A percentile compares a stretch with the other conserved stretches of the same genome.
These are phyloP conservation scores for Aureobasidium sp. DNA, from an alignment of 2,329 filamentous ascomycete species.

Conservation along the genomic window DNA sequence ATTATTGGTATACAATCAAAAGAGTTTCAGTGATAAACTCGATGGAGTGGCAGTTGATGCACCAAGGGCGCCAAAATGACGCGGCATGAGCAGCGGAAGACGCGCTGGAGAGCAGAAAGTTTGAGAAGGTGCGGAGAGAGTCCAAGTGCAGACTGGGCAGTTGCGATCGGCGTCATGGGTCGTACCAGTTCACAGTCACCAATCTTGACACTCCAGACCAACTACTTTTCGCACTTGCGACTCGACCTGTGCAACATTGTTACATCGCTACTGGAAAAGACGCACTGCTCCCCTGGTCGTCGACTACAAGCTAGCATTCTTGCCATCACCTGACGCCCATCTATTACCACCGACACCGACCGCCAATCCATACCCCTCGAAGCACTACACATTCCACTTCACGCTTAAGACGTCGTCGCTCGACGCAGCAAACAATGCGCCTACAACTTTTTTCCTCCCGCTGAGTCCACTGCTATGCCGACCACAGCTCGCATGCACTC, in stretches of 20 bases:
- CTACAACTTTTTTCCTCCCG: conserved; percentile 18
- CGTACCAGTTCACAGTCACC: too few relatives aligned
- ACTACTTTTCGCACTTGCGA: not conserved
- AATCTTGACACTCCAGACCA: not conserved
- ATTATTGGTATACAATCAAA: not conserved
- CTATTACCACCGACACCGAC: not conserved
- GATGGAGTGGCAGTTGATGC: not conserved
- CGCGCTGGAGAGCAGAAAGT: not conserved
- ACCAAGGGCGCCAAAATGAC: not conserved
- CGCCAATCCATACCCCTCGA: not conserved
- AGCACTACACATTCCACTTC: not conserved
- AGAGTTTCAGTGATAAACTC: not conserved
- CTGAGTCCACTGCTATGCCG: conserved; percentile 20
- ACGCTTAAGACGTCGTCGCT: not conserved
- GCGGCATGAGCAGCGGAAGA: not conserved
- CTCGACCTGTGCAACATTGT: not conserved
- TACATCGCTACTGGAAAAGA: not conserved
- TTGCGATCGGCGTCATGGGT: not conserved
- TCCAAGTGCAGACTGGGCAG: not conserved
- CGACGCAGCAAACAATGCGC: conserved; percentile 5
- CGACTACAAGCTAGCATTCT: not conserved
- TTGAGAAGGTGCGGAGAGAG: not conserved
- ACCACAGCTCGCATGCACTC: conserved; percentile 22
- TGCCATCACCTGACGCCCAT: not conserved
- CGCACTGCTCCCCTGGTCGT: too few relatives aligned